Base-by-base conservation (phyloP, 768 basidiomycete species). In the Cyathus striatus region DNA sequence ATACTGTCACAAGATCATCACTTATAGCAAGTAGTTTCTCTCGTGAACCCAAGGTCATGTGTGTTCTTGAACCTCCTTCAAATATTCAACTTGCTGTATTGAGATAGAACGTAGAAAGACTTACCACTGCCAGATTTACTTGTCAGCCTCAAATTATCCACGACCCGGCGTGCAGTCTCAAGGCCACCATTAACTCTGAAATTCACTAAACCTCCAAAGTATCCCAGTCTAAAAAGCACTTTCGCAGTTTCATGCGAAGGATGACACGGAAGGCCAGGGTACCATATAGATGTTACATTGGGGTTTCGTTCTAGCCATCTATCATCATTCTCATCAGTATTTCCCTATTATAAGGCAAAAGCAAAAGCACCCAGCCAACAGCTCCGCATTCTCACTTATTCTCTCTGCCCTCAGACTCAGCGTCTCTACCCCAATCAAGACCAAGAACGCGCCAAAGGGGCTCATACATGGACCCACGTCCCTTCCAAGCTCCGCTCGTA, bases 391-490 rank as follows among this genome's bases (percentile, higher is more conserved):
- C 27, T 79, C 69, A 38, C 70, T 73, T 57, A 90, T 88, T 41
- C 87, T 62, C 64, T 89, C 74, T 5, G 70, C 81, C 10, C 87
- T 75, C 42, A 90, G 62, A 47, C 76, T 79, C 42, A 89, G 75
- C 6, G 86, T 90, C 65, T 90, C 86, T 20, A 88, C 68, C 24
- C 87, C 86, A 53, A 85, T 82, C n/a, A 89, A 62, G 6, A 88
- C 70, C 33, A 86, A 70, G 66, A 87, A 88, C 1, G 82, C 82
- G 4, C 63, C 78, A 54, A 88, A 85, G 21, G 86, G 83, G 60
- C 83, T 85, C 50, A 86, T 47, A 13, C 66, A 55, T 6, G 82
- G 71, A 14, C 86, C 86, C 21, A 87, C 48, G 49, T 88, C 86
- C 12, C 13, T 12, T 17, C 55, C 5, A 47, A 64, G 63, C 56